Evolutionary conservation across 257 asterid species (phyloP), one percentile per base, ranked within the genome.

Genomic region (Eucommia ulmoides): DNA sequence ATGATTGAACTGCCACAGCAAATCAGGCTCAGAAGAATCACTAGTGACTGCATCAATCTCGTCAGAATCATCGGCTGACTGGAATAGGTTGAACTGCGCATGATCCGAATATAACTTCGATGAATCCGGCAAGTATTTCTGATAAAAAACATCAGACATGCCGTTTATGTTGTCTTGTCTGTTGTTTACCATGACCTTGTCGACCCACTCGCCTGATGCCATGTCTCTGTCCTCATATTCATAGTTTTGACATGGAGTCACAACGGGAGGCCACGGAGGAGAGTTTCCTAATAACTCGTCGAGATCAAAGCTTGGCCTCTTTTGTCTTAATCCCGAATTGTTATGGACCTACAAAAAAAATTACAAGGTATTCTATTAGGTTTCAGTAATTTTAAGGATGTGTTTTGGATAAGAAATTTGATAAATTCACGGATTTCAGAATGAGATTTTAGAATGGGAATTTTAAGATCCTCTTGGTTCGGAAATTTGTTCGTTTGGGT

Each of bases 141-240:
- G 83, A 60, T 70, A 60, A 41, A 76, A 71, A 20, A 52, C 60
- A 44, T 74, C 75, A 2, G 81, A 60, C 23, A 56, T 71, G 19
- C 74, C 73, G 21, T 54, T 25, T 18, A 51, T 15, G 2, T 69
- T 55, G 41, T 81, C 93, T 65, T 74, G 88, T 26, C 38, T 26
- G 3, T 5, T 6, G 82, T 85, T 85, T 61, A 89, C 94, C 97
- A 89, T 89, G 54, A 78, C 80, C 71, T 89, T 89, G 80, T 89
- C 97, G 51, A 84, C 91, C 97, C 97, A 89, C 64, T 80, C 97
- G 26, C 88, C 93, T 1, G 85, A 58, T 63, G 77, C 70, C 33
- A 66, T 58, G 55, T 84, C 95, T 69, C 70, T 71, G 22, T 82
- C 95, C 33, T 79, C 85, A n/a, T 65, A 87, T 22, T 51, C 69